Evolutionary conservation across 1,284 basidiomycete genomes (phyloP).

Genomic region (Tilletiaria anomala): DNA sequence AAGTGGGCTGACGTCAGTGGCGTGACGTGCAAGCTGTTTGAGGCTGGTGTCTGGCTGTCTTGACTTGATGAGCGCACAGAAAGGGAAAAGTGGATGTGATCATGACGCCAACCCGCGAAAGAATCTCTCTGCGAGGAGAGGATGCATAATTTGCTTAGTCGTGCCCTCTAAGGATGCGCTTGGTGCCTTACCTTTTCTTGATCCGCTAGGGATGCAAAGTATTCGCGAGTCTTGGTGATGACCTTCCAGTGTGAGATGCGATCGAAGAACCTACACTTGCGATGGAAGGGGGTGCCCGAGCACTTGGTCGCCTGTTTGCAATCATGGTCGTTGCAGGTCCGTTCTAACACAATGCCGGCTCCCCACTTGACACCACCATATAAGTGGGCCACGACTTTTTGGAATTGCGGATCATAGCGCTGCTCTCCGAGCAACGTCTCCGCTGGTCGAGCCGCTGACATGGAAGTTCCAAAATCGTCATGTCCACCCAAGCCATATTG

Average conservation of each 20-base stretch:
- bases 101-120: constrained; percentile 74
- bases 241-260: constrained; percentile 75
- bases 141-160: too few relatives aligned
- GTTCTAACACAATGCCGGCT: constrained; percentile 67
- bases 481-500: too few relatives aligned
- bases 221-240: constrained; percentile 47
- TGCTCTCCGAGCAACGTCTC: too few relatives aligned
- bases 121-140: constrained; percentile 58
- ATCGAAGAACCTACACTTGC: constrained; percentile 64
- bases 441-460: too few relatives aligned
- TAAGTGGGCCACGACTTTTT: constrained; percentile 47
- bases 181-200: too few relatives aligned
- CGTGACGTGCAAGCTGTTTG: constrained; percentile 70
- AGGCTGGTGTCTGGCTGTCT: constrained; percentile 4
- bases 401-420: constrained; percentile 21
- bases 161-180: too few relatives aligned
- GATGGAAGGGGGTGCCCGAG: constrained; percentile 53
- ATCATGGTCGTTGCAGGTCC: constrained; percentile 59
- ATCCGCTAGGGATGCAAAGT: constrained; percentile 37
- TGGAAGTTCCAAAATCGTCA: too few relatives aligned
- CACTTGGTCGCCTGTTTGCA: constrained; percentile 50
- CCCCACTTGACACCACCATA: constrained; percentile 82
- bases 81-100: constrained; percentile 83
- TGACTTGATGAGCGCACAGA: constrained; percentile 44
- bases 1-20: constrained; percentile 80